Base-by-base conservation (phyloP, 495 filamentous ascomycete species). In the Tirmania nivea region DNA sequence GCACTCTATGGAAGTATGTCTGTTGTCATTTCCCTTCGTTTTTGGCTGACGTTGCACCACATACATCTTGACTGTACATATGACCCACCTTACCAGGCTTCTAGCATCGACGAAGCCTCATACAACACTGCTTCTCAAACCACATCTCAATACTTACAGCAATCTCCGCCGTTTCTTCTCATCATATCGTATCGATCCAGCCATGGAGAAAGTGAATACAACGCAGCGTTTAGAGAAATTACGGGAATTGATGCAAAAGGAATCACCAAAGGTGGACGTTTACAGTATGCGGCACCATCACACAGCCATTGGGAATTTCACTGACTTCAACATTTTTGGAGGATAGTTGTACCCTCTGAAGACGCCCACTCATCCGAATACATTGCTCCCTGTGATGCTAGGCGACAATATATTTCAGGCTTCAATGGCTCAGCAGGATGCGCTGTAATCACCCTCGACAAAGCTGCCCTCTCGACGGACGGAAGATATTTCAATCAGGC, bases 401-500 rank as follows among this genome's bases (percentile, higher is more conserved):
- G 92, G 54, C 78, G 92, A 76, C 83, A 79, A 64, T 94, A 83
- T 57, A 93, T 96, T 56, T 88, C 79, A 48, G 92, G 92, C 39
- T 99, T 99, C 67, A 84, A 84, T 52, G 92, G 92, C 25, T 99
- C 92, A 35, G 88, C 92, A 14, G 92, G 92, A 49, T 92, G 82
- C 34, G 92, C 89, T 25, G 80, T 96, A 50, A 71, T 99, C 49
- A 93, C 87, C 17, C 72, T 75, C 47, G 81, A 84, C 54, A 87
- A 88, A 67, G 92, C 92, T 1, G 84, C 87, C 17, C 70, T 99
- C 39, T 83, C 89, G 20, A 99, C 92, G 34, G 92, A 99, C 66
- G 92, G 92, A 20, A 81, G 92, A 47, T 99, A 99, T 68, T 96
- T 96, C 73, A 96, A 95, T 69, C 92, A 99, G 67, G 92, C 92